Evolutionary conservation across 2,329 filamentous ascomycete species (phyloP).

Genomic region (Leptodontidium sp.): DNA sequence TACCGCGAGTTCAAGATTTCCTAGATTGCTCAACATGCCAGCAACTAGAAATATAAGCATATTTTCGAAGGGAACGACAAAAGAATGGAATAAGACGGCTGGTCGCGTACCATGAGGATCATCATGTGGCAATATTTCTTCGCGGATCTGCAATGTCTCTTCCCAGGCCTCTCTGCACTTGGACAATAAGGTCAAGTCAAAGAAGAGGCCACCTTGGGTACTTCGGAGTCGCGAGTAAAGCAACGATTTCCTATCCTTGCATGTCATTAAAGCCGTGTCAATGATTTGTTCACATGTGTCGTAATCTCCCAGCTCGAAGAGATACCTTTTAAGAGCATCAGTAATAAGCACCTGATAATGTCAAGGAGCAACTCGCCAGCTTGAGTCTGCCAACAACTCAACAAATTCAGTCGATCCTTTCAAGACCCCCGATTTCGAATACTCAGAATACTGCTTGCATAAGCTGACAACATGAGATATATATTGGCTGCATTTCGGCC

Average conservation of each 20-base stretch:
- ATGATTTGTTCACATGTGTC: neutral
- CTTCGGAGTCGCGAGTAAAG: slow-evolving; percentile 27
- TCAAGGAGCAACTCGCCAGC: slow-evolving; percentile 18
- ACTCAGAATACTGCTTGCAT: slow-evolving; percentile 21
- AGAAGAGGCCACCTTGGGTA: slow-evolving; percentile 24
- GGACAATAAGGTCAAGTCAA: slow-evolving; percentile 31
- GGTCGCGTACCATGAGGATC: slow-evolving; percentile 17
- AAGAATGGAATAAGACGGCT: neutral
- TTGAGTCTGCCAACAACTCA: slow-evolving; percentile 26
- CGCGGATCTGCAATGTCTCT: slow-evolving; percentile 24
- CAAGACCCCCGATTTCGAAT: neutral
- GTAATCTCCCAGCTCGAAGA: slow-evolving; percentile 35
- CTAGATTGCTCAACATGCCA: slow-evolving; percentile 36
- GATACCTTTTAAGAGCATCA: neutral
- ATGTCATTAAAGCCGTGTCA: slow-evolving; percentile 19
- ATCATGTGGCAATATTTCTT: slow-evolving; percentile 19
- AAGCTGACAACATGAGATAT: slow-evolving; percentile 33
- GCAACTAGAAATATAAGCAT: neutral
- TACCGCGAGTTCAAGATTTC: slow-evolving; percentile 31
- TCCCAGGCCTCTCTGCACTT: slow-evolving; percentile 34
- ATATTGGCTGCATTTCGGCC: slow-evolving; percentile 31
- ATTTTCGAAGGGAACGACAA: too few relatives aligned
- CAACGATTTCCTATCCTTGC: slow-evolving; percentile 26
- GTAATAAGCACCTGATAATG: too few relatives aligned
- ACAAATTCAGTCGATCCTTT: slow-evolving; percentile 21